phyloP scores from a whole-genome alignment of 768 basidiomycete genomes.

The Tulasnella sp. region DNA sequence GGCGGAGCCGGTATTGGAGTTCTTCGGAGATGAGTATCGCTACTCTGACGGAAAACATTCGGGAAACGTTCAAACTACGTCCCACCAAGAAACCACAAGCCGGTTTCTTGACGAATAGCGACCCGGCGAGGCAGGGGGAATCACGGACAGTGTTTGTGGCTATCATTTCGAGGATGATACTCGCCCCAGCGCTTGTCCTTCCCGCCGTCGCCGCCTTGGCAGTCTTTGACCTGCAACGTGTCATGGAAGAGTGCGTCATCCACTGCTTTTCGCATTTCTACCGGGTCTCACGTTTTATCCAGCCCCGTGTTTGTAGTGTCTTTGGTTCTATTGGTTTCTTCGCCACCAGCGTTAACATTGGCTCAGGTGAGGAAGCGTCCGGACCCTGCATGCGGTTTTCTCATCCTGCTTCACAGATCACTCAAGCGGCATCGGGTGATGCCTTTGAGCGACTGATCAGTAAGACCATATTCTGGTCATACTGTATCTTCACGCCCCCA shows the following conservation, averaged over 20 bases:
- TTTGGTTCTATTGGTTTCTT: conserved; percentile 66
- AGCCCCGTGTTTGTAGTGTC: conserved; percentile 83
- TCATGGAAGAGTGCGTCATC: conserved; percentile 62
- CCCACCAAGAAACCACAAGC: conserved; percentile 1
- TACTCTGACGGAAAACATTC: conserved; percentile 31
- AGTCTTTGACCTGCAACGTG: conserved; percentile 41
- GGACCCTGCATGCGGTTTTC: not conserved
- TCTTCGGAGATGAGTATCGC: conserved; percentile 14
- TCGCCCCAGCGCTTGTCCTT: conserved; percentile 66
- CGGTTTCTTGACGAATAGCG: conserved; percentile 15
- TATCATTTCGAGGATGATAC: conserved; percentile 72
- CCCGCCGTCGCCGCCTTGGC: conserved; percentile 61
- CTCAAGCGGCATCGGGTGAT: conserved; percentile 72
- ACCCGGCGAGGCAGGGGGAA: conserved; percentile 42
- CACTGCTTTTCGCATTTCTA: not conserved
- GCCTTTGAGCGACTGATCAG: conserved; percentile 86
- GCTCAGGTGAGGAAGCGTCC: conserved; percentile 38
- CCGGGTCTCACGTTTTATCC: not conserved
- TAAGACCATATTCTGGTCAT: conserved; percentile 87
- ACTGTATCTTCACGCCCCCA: conserved; percentile 78
- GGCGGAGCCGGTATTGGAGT: conserved; percentile 14
- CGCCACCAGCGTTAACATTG: conserved; percentile 68
- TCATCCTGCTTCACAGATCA: conserved; percentile 39
- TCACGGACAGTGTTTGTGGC: conserved; percentile 72
- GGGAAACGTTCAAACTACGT: conserved; percentile 33